A percentile compares a stretch with the other conserved stretches of the same genome.
Evolutionary conservation across 805 yeast genomes (phyloP).

Genomic region (Barnettozyma pratensis): DNA sequence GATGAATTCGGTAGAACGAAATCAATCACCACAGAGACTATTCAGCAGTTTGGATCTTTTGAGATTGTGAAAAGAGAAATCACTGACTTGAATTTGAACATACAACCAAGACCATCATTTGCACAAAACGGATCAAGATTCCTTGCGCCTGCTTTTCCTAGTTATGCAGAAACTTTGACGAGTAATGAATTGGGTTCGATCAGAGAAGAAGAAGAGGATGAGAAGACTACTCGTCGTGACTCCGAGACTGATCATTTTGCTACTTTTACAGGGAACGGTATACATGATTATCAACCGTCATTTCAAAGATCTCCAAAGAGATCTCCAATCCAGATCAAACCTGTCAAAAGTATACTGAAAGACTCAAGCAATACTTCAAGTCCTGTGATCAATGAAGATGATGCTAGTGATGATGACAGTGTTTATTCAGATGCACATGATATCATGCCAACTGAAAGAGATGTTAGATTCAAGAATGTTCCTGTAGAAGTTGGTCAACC

Average conservation of each 20-base stretch:
- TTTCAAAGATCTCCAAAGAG: not conserved
- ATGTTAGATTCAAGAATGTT: not conserved
- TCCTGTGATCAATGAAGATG: not conserved
- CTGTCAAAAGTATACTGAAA: conserved; percentile 3
- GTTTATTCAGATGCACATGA: conserved; percentile 22
- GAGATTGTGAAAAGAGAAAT: conserved; percentile 46
- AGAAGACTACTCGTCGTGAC: not conserved
- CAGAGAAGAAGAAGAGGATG: conserved; percentile 23
- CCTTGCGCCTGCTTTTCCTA: conserved; percentile 23
- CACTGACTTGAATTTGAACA: conserved; percentile 18
- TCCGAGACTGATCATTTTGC: not conserved
- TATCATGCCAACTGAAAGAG: conserved; percentile 9
- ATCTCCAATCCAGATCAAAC: not conserved
- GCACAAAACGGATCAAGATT: not conserved
- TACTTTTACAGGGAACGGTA: conserved; percentile 1
- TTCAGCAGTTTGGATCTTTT: conserved; percentile 42
- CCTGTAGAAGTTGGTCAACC: not conserved
- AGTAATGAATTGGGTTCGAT: conserved; percentile 27
- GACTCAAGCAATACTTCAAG: not conserved
- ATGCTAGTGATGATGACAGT: conserved; percentile 21
- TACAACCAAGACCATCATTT: not conserved
- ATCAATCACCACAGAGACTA: conserved; percentile 50
- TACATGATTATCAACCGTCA: not conserved
- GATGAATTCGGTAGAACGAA: conserved; percentile 48
- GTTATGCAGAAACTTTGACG: conserved; percentile 23